phyloP scores from a whole-genome alignment of 306 rosid species.

The Casuarina glauca region DNA sequence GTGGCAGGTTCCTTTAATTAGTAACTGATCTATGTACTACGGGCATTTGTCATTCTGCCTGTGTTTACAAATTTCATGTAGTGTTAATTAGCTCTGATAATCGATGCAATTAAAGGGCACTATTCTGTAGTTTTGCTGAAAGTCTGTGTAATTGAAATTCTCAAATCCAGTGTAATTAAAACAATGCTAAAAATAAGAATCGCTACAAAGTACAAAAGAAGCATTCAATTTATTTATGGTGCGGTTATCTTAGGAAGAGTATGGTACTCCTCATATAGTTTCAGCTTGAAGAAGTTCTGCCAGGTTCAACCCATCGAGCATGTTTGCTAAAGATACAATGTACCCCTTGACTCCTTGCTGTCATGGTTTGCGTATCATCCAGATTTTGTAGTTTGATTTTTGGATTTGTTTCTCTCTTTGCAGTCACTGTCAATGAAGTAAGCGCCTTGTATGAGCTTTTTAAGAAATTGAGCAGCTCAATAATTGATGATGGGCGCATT shows the following conservation, averaged over 20 bases:
- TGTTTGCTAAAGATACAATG: neutral
- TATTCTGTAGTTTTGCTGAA: neutral
- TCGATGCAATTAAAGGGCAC: neutral
- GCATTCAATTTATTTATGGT: neutral
- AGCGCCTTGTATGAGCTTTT: conserved; percentile 78
- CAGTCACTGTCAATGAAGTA: conserved; percentile 81
- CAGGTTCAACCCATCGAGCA: neutral
- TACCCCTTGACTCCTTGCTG: neutral
- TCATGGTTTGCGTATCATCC: conserved; percentile 4
- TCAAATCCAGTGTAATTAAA: neutral
- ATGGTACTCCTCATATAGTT: neutral
- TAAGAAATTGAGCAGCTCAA: conserved; percentile 80
- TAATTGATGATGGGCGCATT: conserved; percentile 71
- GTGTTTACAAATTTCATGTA: neutral
- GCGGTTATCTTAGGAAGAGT: neutral
- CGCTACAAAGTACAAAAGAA: neutral
- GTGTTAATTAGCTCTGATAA: conserved; percentile 3
- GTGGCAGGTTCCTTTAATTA: neutral
- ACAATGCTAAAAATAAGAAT: neutral
- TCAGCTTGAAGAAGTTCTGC: neutral
- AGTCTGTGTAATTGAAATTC: neutral
- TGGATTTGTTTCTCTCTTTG: conserved; percentile 11
- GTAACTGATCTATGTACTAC: neutral
- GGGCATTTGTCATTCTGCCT: neutral
- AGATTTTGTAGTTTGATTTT: neutral